Percentiles rank a stretch among this genome's conserved stretches.
These are phyloP conservation scores for Saccharomycopsis guyanensis DNA, from an alignment of 805 yeast genomes.

Conservation along the genomic window DNA sequence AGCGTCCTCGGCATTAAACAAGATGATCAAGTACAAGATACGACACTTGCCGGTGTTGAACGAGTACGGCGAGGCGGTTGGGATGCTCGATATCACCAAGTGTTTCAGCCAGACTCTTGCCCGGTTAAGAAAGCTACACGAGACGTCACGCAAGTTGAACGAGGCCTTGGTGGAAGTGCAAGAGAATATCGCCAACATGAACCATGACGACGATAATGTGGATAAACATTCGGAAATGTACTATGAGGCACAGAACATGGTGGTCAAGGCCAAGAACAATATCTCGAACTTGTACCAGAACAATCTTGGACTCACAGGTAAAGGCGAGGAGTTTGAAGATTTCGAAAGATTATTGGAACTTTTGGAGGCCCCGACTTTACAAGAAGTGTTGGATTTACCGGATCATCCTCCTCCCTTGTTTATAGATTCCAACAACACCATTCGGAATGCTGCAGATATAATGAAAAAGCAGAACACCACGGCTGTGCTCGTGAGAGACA, in stretches of 20 bases:
- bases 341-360: slow-evolving; percentile 31
- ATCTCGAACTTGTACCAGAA: slow-evolving; percentile 16
- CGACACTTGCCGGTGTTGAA: slow-evolving; percentile 38
- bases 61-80: slow-evolving; percentile 30
- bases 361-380: slow-evolving; percentile 36
- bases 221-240: slow-evolving; percentile 21
- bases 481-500: slow-evolving; percentile 35
- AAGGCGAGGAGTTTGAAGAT: slow-evolving; percentile 25
- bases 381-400: slow-evolving; percentile 24
- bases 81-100: slow-evolving; percentile 38
- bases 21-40: slow-evolving; percentile 35
- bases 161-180: slow-evolving; percentile 27
- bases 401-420: slow-evolving; percentile 29
- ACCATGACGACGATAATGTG: slow-evolving; percentile 17
- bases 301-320: slow-evolving; percentile 13
- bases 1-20: slow-evolving; percentile 34
- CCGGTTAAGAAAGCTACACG: slow-evolving; percentile 34
- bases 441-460: slow-evolving; percentile 33
- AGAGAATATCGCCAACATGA: slow-evolving; percentile 25
- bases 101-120: slow-evolving; percentile 42
- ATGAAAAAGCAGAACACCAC: slow-evolving; percentile 34
- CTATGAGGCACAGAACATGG: slow-evolving; percentile 22
- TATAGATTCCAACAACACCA: slow-evolving; percentile 32
- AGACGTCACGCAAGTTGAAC: slow-evolving; percentile 30
- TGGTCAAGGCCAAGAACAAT: slow-evolving; percentile 17